phyloP scores from a whole-genome alignment of 148 eudicot species.

The Vaccinium corymbosum region DNA sequence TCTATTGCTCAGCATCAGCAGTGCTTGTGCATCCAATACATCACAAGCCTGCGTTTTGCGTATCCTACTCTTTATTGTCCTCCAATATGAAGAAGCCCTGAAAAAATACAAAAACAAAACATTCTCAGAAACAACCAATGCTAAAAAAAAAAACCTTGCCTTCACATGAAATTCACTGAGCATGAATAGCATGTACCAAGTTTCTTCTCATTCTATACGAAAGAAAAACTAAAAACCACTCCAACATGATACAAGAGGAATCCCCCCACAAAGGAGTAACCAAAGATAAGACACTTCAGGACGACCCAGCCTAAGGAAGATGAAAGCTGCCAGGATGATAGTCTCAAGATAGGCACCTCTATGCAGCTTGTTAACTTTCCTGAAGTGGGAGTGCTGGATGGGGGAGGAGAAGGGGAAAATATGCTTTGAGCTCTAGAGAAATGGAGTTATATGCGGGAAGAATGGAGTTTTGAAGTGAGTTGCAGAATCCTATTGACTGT shows the following conservation, averaged over 20 bases:
- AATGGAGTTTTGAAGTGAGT: not conserved
- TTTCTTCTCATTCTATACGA: not conserved
- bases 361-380: not conserved
- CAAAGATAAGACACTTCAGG: not conserved
- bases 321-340: not conserved
- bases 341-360: not conserved
- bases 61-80: constrained; percentile 6
- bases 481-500: not conserved
- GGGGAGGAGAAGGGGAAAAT: not conserved
- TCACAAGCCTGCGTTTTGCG: not conserved
- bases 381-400: not conserved
- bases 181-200: not conserved
- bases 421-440: not conserved
- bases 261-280: not conserved
- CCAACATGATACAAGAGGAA: not conserved
- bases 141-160: not conserved
- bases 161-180: not conserved
- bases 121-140: not conserved
- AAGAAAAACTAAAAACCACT: not conserved
- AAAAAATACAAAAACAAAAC: not conserved
- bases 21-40: not conserved
- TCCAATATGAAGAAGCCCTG: not conserved
- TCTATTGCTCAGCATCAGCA: not conserved
- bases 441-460: not conserved
- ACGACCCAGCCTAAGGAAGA: not conserved